Evolutionary conservation across 2,329 filamentous ascomycete species (phyloP).

Genomic region (Calycina herbarum): DNA sequence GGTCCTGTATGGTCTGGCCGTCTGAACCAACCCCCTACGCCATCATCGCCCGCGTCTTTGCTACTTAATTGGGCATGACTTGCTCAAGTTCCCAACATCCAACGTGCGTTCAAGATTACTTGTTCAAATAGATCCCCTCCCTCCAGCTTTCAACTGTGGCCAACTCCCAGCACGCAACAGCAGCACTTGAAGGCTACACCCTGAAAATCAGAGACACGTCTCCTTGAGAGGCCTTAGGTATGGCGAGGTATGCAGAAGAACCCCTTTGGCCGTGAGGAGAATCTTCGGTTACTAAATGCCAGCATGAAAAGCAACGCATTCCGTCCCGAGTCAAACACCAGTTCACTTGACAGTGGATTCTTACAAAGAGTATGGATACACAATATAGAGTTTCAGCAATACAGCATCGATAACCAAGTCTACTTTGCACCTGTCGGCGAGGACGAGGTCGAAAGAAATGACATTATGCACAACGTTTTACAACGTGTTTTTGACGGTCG

Average conservation of each 20-base stretch:
- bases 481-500: slow-evolving; percentile 64
- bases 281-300: background rate
- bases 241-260: background rate
- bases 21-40: no score
- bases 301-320: background rate
- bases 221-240: background rate
- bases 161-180: background rate
- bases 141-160: background rate
- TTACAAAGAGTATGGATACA: slow-evolving; percentile 59
- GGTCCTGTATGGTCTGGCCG: no score
- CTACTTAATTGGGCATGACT: no score
- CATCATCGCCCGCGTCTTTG: no score
- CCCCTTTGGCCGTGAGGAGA: background rate
- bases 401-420: slow-evolving; percentile 62
- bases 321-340: slow-evolving; percentile 43
- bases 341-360: slow-evolving; percentile 55
- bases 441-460: slow-evolving; percentile 68
- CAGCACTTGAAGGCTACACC: background rate
- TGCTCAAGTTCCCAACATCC: background rate
- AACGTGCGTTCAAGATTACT: background rate
- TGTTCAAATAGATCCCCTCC: background rate
- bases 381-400: slow-evolving; percentile 66
- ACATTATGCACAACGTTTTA: slow-evolving; percentile 63
- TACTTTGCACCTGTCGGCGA: slow-evolving; percentile 73
- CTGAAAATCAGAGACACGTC: background rate